Conservation (phyloP, 2,329 filamentous ascomycete species). For the Hansfordia pulvinata region DNA sequence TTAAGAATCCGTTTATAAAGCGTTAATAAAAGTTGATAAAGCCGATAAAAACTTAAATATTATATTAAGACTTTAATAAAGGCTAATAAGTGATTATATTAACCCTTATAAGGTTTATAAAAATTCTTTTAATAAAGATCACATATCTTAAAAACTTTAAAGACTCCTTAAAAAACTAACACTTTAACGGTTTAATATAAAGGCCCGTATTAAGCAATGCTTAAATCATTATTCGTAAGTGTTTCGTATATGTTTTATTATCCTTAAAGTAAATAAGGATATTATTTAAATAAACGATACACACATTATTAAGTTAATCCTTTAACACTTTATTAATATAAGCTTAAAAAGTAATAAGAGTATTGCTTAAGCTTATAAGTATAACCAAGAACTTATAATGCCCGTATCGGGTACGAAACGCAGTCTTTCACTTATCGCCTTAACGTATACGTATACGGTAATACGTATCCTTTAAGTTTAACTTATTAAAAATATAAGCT, state of each 20-base stretch:
- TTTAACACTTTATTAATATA: neutral
- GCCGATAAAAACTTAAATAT: conserved; percentile 13
- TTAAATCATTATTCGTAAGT: neutral
- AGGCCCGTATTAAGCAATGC: no score
- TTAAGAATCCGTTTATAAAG: conserved; percentile 13
- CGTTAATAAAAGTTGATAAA: conserved; percentile 18
- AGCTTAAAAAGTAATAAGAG: neutral
- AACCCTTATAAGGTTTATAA: conserved; percentile 13
- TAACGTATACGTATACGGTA: conserved; percentile 17
- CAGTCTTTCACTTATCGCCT: conserved; percentile 19
- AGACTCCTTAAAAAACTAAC: conserved; percentile 13
- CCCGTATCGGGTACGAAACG: conserved; percentile 17
- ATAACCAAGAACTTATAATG: conserved; percentile 21
- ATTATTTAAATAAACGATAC: neutral
- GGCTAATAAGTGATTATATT: conserved; percentile 11
- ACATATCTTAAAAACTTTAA: conserved; percentile 17
- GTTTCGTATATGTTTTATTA: neutral
- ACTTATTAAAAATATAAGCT: conserved; percentile 15
- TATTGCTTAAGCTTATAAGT: neutral
- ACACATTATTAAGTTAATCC: neutral
- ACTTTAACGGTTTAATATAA: conserved; percentile 9
- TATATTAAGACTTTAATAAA: conserved; percentile 6
- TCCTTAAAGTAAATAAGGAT: conserved; percentile 1
- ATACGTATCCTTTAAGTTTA: conserved; percentile 17
- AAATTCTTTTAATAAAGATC: conserved; percentile 11